Percentiles rank a stretch among this genome's conserved stretches.
Conservation (phyloP, 148 eudicot genomes). For the Dianthus caryophyllus region DNA sequence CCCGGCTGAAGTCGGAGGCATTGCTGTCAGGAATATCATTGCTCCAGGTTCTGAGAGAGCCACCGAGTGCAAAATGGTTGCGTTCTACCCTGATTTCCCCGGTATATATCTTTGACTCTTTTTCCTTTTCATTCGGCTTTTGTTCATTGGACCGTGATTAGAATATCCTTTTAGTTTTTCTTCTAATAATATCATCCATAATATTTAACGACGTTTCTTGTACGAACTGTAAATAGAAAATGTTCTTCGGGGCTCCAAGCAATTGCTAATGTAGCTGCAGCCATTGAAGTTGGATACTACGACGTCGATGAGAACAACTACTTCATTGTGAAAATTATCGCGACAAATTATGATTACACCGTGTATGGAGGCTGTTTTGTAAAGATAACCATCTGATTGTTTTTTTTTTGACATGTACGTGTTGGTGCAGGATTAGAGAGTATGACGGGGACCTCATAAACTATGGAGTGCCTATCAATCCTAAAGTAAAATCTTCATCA, state of each 20-base stretch:
- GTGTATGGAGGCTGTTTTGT: too few relatives aligned
- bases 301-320: constrained; percentile 59
- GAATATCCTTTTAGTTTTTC: neutral
- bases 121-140: too few relatives aligned
- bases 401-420: constrained; percentile 38
- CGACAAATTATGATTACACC: too few relatives aligned
- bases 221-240: constrained; percentile 93
- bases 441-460: constrained; percentile 85
- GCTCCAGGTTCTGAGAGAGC: constrained; percentile 94
- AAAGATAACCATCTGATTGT: constrained; percentile 1
- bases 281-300: constrained; percentile 96
- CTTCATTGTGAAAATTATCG: neutral
- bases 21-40: constrained; percentile 85
- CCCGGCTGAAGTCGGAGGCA: constrained; percentile 93
- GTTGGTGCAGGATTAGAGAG: constrained; percentile 96
- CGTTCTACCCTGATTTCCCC: constrained; percentile 98
- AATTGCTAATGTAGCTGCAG: constrained; percentile 98
- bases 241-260: constrained; percentile 98
- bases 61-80: constrained; percentile 92
- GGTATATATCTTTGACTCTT: constrained; percentile 45
- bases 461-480: constrained; percentile 83
- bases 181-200: too few relatives aligned
- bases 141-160: neutral
- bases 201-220: too few relatives aligned
- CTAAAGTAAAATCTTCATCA: constrained; percentile 43